These are phyloP conservation scores for Letharia lupina DNA, from an alignment of 495 filamentous ascomycete genomes.

Conservation along the genomic window DNA sequence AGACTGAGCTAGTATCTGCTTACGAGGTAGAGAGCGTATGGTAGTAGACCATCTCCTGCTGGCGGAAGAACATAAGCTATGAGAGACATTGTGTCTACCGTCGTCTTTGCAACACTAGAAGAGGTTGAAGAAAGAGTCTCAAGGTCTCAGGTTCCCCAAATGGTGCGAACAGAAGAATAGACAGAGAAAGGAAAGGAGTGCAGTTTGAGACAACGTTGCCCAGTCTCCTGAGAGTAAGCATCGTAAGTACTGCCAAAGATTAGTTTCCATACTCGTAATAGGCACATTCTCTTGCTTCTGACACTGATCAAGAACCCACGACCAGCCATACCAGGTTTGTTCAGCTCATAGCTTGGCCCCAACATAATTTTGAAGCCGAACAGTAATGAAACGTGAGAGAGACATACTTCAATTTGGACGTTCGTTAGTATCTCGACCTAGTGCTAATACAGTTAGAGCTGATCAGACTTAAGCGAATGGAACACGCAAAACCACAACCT, in stretches of 20 bases:
- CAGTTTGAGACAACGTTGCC: neutral
- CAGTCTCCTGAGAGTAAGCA: neutral
- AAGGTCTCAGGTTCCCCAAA: neutral
- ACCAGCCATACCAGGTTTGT: neutral
- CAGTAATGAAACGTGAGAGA: neutral
- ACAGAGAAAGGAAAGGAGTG: neutral
- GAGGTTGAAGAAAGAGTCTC: neutral
- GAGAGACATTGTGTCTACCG: neutral
- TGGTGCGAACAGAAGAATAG: neutral
- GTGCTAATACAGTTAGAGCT: neutral
- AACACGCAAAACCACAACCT: constrained; percentile 14
- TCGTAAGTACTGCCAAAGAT: neutral
- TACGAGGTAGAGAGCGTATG: neutral
- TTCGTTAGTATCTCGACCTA: neutral
- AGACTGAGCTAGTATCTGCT: neutral
- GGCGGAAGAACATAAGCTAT: neutral
- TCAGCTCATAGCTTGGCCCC: neutral
- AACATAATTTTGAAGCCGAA: neutral
- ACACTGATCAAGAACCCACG: neutral
- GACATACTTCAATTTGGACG: no score
- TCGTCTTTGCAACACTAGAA: neutral
- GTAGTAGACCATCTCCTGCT: neutral
- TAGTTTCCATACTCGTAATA: neutral
- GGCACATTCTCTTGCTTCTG: neutral
- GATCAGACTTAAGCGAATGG: constrained; percentile 6